Conservation (phyloP, 768 basidiomycete species). For the Agrocybe chaxingu region DNA sequence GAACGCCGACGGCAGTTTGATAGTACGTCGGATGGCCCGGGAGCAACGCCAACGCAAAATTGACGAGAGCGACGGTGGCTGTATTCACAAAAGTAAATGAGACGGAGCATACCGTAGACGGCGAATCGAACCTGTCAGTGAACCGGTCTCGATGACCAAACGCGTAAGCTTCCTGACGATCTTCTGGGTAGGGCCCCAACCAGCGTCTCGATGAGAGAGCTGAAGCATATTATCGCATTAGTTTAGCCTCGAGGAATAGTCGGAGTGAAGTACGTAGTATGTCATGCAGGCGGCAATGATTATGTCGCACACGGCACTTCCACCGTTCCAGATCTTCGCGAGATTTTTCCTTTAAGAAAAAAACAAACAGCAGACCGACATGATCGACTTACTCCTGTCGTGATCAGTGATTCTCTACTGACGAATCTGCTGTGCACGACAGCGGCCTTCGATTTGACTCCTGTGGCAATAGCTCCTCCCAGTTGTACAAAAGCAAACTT, state of each 20-base stretch:
- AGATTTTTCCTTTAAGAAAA: too few relatives aligned
- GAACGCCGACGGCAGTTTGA: conserved; percentile 6
- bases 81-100: not conserved
- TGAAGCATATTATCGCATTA: not conserved
- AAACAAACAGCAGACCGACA: not conserved
- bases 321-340: conserved; percentile 14
- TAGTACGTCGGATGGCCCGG: conserved; percentile 10
- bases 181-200: conserved; percentile 1
- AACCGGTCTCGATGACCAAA: conserved; percentile 11
- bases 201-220: conserved; percentile 3
- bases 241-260: too few relatives aligned
- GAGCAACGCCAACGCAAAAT: conserved; percentile 6
- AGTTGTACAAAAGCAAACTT: conserved; percentile 8
- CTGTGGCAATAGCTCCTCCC: conserved; percentile 7
- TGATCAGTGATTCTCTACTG: conserved; percentile 2
- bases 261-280: conserved; percentile 7
- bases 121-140: conserved; percentile 1
- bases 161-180: conserved; percentile 8
- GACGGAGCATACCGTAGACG: not conserved
- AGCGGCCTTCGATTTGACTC: conserved; percentile 6
- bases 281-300: conserved; percentile 13
- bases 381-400: conserved; percentile 3
- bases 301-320: conserved; percentile 12
- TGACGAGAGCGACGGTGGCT: conserved; percentile 11
- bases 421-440: conserved; percentile 4